Base-by-base conservation (phyloP, 176 grass and related monocot species). In the Musa beccarii region DNA sequence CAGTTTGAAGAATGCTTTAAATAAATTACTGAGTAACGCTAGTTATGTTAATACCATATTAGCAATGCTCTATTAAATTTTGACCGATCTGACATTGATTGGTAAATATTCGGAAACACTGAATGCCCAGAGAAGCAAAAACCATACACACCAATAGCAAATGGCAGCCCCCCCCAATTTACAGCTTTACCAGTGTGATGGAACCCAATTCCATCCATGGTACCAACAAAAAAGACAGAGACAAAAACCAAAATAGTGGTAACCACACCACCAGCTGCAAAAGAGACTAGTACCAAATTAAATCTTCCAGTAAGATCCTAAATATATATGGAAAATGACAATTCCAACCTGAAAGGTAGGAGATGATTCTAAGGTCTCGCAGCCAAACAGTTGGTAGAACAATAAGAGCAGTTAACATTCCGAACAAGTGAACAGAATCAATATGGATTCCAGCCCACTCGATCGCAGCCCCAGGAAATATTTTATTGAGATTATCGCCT, bases 91-190 rank as follows among this genome's bases (percentile, higher is more conserved):
- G 95, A 93, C 95, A 98, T 98, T 20, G 88, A 93, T 55, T 91
- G 90, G 80, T 98, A 98, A 75, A 98, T 98, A 84, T 93, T 98
- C 50, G 95, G 94, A 89, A 98, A 93, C 2, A 98, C 95, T 4
- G 95, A 76, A 79, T 98, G 95, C 11, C 95, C 90, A 43, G 84
- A 84, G 79, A 84, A 93, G 74, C 95, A 98, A 84, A 93, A 98
- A 74, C 95, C 95, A 84, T 98, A 98, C 59, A 98, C 73, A 54
- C 95, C 95, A 72, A 98, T 87, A 25, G 95, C 84, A 79, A 93
- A 91, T 82, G 88, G 86, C 65, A 98, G 71, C 28, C 95, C 90
- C 19, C 82, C 63, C 86, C 80, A 98, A 52, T 93, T 85, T 26
- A 98, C 67, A 14, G 85, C 77, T 72, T 93, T 78, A 54, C 90